phyloP scores from a whole-genome alignment of 1,284 basidiomycete species.

The Vanrija sp. region DNA sequence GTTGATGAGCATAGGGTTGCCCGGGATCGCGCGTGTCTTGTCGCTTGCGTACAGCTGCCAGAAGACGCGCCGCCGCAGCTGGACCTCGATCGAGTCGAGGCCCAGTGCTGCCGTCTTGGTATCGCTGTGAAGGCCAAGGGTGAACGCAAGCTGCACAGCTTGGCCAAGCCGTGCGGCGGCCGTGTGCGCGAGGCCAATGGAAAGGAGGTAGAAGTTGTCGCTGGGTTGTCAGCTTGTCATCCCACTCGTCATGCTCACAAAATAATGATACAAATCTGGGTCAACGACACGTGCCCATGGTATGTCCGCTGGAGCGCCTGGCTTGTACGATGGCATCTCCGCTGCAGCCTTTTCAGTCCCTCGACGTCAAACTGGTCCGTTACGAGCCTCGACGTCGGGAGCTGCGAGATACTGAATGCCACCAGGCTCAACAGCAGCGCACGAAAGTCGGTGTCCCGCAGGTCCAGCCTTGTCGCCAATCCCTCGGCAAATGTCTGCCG shows the following conservation, averaged over 20 bases:
- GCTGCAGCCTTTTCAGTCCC: slow-evolving; percentile 43
- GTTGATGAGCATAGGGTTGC: slow-evolving; percentile 47
- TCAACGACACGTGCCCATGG: slow-evolving; percentile 40
- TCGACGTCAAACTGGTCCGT: slow-evolving; percentile 45
- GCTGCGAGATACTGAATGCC: slow-evolving; percentile 47
- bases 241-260: slow-evolving; percentile 27
- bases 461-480: slow-evolving; percentile 43
- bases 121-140: slow-evolving; percentile 44
- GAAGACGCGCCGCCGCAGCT: slow-evolving; percentile 44
- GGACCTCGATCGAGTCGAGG: slow-evolving; percentile 42
- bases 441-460: slow-evolving; percentile 44
- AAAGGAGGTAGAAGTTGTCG: slow-evolving; percentile 47
- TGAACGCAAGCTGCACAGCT: slow-evolving; percentile 45
- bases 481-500: slow-evolving; percentile 47
- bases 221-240: slow-evolving; percentile 15
- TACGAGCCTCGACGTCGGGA: slow-evolving; percentile 42
- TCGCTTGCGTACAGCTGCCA: slow-evolving; percentile 47
- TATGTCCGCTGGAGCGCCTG: slow-evolving; percentile 43
- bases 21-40: slow-evolving; percentile 47
- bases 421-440: slow-evolving; percentile 46
- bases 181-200: slow-evolving; percentile 41
- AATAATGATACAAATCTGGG: slow-evolving; percentile 46
- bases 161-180: slow-evolving; percentile 44
- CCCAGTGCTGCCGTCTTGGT: slow-evolving; percentile 36
- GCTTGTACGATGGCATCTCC: slow-evolving; percentile 43